phyloP scores from a whole-genome alignment of 1,139 yeast genomes.

The Kodamaea alishanica region DNA sequence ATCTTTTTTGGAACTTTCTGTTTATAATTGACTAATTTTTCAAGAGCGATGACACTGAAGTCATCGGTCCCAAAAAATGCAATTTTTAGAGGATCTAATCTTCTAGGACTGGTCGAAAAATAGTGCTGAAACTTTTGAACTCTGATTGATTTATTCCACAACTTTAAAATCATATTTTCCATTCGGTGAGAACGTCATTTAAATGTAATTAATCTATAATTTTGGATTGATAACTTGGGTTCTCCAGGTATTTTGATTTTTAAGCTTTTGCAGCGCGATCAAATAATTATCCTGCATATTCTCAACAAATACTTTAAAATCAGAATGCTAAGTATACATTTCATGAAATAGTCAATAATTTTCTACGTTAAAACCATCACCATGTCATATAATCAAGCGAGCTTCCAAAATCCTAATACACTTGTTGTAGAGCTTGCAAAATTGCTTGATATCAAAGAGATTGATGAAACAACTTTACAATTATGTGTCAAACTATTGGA shows the following conservation, averaged over 20 bases:
- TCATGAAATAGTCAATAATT: neutral
- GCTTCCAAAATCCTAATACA: conserved; percentile 13
- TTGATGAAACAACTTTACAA: conserved; percentile 31
- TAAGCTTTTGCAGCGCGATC: too few species aligned
- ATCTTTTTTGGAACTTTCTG: conserved; percentile 26
- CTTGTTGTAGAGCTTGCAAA: conserved; percentile 27
- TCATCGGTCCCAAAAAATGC: conserved; percentile 82
- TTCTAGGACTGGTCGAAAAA: neutral
- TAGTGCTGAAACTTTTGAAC: too few species aligned
- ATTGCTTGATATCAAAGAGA: conserved; percentile 21
- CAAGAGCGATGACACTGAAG: conserved; percentile 63
- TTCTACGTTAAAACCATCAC: neutral
- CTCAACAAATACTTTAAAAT: too few species aligned
- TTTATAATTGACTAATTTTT: conserved; percentile 38
- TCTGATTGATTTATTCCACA: too few species aligned
- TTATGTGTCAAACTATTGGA: conserved; percentile 37
- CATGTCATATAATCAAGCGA: conserved; percentile 8
- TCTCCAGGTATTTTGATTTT: neutral
- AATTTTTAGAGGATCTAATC: conserved; percentile 21
- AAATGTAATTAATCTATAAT: neutral
- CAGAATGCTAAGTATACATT: neutral
- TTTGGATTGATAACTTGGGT: neutral
- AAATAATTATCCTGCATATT: too few species aligned
- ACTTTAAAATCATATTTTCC: too few species aligned
- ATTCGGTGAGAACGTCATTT: neutral